Evolutionary conservation across 768 basidiomycete species (phyloP).

Genomic region (Naganishia randhawae): DNA sequence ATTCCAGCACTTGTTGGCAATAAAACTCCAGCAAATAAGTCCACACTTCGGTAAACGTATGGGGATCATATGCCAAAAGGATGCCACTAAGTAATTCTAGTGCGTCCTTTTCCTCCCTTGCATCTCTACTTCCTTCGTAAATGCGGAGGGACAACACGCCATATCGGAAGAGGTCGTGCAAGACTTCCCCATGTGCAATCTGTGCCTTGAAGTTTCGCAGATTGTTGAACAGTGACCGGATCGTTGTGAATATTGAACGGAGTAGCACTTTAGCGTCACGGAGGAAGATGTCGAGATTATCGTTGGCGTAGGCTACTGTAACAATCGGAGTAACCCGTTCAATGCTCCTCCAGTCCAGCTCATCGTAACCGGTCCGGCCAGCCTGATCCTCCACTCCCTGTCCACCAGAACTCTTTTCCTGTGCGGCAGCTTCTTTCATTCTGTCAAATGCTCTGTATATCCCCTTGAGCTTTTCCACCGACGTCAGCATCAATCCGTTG

Average conservation of each 20-base stretch:
- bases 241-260: constrained; percentile 80
- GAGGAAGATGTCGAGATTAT: constrained; percentile 72
- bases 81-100: constrained; percentile 76
- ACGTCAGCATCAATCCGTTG: constrained; percentile 71
- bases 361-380: constrained; percentile 31
- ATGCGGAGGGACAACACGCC: constrained; percentile 78
- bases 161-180: constrained; percentile 81
- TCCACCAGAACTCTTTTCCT: constrained; percentile 48
- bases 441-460: constrained; percentile 56
- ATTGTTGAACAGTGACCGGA: constrained; percentile 70
- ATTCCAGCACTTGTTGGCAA: constrained; percentile 71
- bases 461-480: constrained; percentile 77
- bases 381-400: constrained; percentile 29
- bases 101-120: constrained; percentile 67
- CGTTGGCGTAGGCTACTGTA: constrained; percentile 69
- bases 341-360: constrained; percentile 63
- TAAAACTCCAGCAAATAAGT: constrained; percentile 87
- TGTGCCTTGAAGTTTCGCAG: constrained; percentile 76
- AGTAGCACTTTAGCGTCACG: constrained; percentile 80
- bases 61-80: constrained; percentile 75
- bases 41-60: constrained; percentile 96
- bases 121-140: constrained; percentile 56
- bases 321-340: constrained; percentile 83
- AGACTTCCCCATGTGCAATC: constrained; percentile 75
- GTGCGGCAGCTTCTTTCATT: constrained; percentile 35